Base-by-base conservation (phyloP, 164 flowering plant genomes). In the Houttuynia cordata region DNA sequence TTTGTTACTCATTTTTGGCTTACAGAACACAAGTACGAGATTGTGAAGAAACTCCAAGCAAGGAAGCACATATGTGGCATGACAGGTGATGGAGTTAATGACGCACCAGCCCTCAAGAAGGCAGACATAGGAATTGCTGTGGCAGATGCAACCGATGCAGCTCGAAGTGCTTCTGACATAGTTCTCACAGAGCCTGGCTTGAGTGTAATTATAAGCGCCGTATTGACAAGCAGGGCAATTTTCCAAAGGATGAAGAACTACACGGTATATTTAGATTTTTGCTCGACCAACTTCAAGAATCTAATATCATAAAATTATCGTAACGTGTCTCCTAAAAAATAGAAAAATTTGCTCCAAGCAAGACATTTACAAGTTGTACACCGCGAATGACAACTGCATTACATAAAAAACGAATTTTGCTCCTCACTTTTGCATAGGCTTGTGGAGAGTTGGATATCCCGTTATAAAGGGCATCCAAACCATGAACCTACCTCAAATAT, bases 41-140 rank as follows among this genome's bases (percentile, higher is more conserved):
- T 84, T 57, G 86, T 84, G 52, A 68, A 57, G 64, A 71, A 71
- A 67, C 61, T 84, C 56, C 89, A 84, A 76, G 79, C 62, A 41
- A 77, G 79, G 59, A 84, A 80, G 67, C 86, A 84, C 67, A 82
- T 84, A 15, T 76, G 79, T 76, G 86, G 86, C 64, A 84, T 84
- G 89, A 84, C 86, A 12, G 86, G 85, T 40, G 86, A 82, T 71
- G 86, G 86, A 56, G 86, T 84, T 9, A 84, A 80, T 67, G 86
- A 81, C 70, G 86, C 84, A 6, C 88, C 86, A n/a, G 84, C 88
- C 10, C 70, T 83, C 41, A 81, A 81, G 70, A 76, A 62, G 63
- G 85, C 88, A 13, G 84, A 81, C 64, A 79, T 83, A 25, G 88
- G 88, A 39, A 79, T 83, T 66, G 85, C 84, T n/a, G 88, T 81